Evolutionary conservation across 306 rosid species (phyloP), one percentile per base, ranked within the genome.

Genomic region (Boehmeria nivea): DNA sequence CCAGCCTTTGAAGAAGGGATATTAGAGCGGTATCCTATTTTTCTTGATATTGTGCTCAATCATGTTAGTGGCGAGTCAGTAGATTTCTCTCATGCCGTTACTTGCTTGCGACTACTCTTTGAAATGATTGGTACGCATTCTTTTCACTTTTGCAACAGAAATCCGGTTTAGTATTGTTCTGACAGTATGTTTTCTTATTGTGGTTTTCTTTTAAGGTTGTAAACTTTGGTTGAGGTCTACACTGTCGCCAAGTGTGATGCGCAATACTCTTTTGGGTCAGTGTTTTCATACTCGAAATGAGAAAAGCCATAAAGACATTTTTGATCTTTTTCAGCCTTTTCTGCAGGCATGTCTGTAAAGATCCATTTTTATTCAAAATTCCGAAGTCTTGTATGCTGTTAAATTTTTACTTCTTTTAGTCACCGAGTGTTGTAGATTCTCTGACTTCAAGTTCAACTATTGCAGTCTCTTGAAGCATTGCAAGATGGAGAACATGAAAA

Each of bases 141-240:
- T 56, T 58, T 33, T 59, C 28, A 75, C 55, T 61, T 51, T 42
- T 50, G 47, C 72, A 51, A 40, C 28, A 43, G 18, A 19, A 20
- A 40, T 12, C 10, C 3, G 10, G n/a, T 40, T 40, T 40, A 40
- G 6, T 11, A 4, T 49, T 61, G 61, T 43, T 54, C 60, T 73
- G 44, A 71, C 56, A 17, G n/a, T 43, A 68, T 71, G 64, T 11
- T 31, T 54, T 40, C 25, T 68, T 25, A 17, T 23, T 65, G 64
- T 63, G 70, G 62, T 54, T 66, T n/a, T 72, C 64, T 53, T 64
- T 77, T 47, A 50, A 90, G 98, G 98, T 63, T 91, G 94, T 71
- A 84, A 91, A 72, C 91, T 91, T 79, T 91, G 98, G 98, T 68
- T 91, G 81, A 87, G 98, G 69, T 91, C 94, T 60, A 78, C 95